Evolutionary conservation across 805 yeast genomes (phyloP), one percentile per base, ranked within the genome.

Genomic region (Lipomyces oligophaga): DNA sequence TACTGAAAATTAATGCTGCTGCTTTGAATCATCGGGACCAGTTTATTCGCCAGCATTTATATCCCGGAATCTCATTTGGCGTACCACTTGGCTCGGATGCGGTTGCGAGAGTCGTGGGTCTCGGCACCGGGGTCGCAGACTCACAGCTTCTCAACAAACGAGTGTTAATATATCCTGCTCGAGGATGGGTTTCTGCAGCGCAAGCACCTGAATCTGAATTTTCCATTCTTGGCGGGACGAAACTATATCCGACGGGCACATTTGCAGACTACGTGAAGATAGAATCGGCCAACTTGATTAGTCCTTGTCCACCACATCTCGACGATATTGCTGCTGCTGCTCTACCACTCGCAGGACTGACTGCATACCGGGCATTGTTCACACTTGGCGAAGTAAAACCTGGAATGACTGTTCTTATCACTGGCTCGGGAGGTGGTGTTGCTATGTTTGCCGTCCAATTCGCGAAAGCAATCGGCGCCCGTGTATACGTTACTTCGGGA

Each of bases 361-460:
- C 60, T 2, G 60, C 60, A 3, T 57, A 49, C 49, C 44, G 58
- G 8, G 59, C 56, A 1, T 36, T 50, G 10, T 43, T 47, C 35
- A 45, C 56, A 19, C 36, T 28, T 15, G 58, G 43, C 21, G 38
- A 31, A 8, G 37, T 50, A 24, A 27, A 22, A 8, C 28, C 44
- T 3, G 49, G 45, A 15, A 27, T 37, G 26, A 49, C 49, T 11
- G 47, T 55, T 8, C 36, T 57, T 15, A 41, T 55, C 5, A 50
- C 55, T 5, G 85, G 80, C 3, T 70, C 67, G 3, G 88, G 87
- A 39, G 88, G 87, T 60, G 85, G 78, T 47, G 63, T 73, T 19
- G 81, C 84, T 3, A 77, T 79, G 34, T 50, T 61, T 5, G 68
- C 77, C 0, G 61, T 73, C 6, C 55, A 62, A 10, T 41, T 43